Evolutionary conservation across 768 basidiomycete species (phyloP).

Genomic region (Mycena indigotica): DNA sequence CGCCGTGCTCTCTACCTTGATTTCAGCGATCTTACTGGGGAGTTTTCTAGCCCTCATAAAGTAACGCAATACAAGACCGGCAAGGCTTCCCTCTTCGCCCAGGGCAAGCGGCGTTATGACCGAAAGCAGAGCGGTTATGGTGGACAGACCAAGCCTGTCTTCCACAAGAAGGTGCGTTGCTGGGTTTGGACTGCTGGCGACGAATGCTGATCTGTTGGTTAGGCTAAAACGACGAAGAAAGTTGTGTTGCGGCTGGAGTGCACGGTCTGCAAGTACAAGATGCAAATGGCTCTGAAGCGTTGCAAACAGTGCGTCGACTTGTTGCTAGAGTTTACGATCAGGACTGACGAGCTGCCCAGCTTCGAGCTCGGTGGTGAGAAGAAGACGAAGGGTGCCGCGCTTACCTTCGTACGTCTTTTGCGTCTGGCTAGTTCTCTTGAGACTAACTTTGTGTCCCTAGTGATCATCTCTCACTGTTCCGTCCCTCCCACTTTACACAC

Average conservation of each 20-base stretch:
- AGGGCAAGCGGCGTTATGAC: conserved; percentile 99
- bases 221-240: conserved; percentile 99
- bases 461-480: too few relatives aligned
- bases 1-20: neutral
- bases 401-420: conserved; percentile 76
- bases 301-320: conserved; percentile 89
- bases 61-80: conserved; percentile 99
- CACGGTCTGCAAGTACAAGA: conserved; percentile 98
- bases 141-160: conserved; percentile 99
- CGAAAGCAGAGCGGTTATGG: conserved; percentile 98
- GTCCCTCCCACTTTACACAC: neutral
- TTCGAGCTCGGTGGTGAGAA: conserved; percentile 99
- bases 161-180: conserved; percentile 94
- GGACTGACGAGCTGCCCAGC: too few relatives aligned
- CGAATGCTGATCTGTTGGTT: conserved; percentile 2
- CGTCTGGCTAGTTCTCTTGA: too few relatives aligned
- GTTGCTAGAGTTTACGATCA: too few relatives aligned
- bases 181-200: neutral
- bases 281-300: conserved; percentile 93
- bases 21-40: conserved; percentile 18
- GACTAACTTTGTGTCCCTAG: too few relatives aligned
- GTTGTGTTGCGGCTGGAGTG: conserved; percentile 97
- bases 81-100: conserved; percentile 95
- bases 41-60: conserved; percentile 81
- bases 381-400: conserved; percentile 98